phyloP scores from a whole-genome alignment of 805 yeast species.

The Ogataea polymorpha region DNA sequence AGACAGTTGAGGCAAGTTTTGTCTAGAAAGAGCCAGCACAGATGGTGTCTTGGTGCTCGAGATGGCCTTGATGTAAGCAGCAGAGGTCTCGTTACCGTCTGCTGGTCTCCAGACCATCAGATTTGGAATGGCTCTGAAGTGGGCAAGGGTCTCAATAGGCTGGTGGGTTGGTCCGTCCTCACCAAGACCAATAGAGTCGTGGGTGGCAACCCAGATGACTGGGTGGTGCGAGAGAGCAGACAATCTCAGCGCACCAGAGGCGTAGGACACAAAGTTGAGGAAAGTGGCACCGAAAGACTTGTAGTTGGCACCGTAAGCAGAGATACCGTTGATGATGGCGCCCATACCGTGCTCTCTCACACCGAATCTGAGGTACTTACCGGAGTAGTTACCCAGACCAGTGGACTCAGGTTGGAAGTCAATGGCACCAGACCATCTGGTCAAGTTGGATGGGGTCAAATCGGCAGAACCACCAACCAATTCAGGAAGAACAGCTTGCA shows the following conservation, averaged over 20 bases:
- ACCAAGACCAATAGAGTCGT: slow-evolving; percentile 87
- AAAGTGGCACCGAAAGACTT: slow-evolving; percentile 96
- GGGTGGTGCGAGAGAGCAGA: slow-evolving; percentile 83
- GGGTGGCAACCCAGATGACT: slow-evolving; percentile 84
- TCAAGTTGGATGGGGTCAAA: slow-evolving; percentile 93
- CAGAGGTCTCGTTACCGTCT: slow-evolving; percentile 86
- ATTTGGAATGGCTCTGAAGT: slow-evolving; percentile 82
- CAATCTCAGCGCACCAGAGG: slow-evolving; percentile 84
- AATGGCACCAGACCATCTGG: slow-evolving; percentile 77
- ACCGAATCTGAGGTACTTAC: slow-evolving; percentile 96
- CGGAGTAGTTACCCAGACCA: slow-evolving; percentile 79
- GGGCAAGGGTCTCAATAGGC: slow-evolving; percentile 86
- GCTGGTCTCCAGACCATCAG: slow-evolving; percentile 89
- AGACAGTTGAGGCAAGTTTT: slow-evolving; percentile 87
- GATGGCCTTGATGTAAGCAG: slow-evolving; percentile 70
- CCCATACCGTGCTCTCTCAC: slow-evolving; percentile 99
- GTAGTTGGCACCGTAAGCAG: slow-evolving; percentile 84
- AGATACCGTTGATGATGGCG: slow-evolving; percentile 95
- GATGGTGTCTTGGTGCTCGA: slow-evolving; percentile 65
- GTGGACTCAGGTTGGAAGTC: slow-evolving; percentile 90
- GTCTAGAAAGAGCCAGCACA: slow-evolving; percentile 77
- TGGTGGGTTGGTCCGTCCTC: slow-evolving; percentile 95
- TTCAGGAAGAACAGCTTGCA: slow-evolving; percentile 74
- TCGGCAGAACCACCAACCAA: slow-evolving; percentile 98
- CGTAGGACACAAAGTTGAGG: slow-evolving; percentile 85